These are phyloP conservation scores for Cryomyces minteri DNA, from an alignment of 495 filamentous ascomycete genomes.

Conservation along the genomic window DNA sequence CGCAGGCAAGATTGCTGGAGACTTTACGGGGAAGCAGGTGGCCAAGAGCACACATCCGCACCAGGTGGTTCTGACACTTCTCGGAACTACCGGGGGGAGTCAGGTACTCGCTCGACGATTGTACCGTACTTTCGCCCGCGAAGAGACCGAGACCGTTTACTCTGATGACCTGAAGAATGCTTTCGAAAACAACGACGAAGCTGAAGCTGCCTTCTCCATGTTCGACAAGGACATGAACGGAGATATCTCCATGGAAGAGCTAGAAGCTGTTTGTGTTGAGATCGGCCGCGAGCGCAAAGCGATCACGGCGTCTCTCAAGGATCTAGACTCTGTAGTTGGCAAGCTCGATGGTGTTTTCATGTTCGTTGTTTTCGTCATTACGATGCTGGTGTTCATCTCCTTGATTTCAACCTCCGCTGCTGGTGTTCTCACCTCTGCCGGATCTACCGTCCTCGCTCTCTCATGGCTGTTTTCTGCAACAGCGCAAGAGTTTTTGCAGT, in stretches of 20 bases:
- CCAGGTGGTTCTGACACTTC: conserved; percentile 59
- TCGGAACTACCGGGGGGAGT: conserved; percentile 51
- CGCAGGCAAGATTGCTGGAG: conserved; percentile 78
- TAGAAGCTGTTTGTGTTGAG: conserved; percentile 85
- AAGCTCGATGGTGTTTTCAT: conserved; percentile 79
- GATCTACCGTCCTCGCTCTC: conserved; percentile 68
- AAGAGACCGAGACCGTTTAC: conserved; percentile 55
- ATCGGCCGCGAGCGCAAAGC: conserved; percentile 90
- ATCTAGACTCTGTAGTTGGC: conserved; percentile 85
- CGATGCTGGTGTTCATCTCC: conserved; percentile 69
- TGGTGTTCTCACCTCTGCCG: conserved; percentile 66
- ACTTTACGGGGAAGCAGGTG: conserved; percentile 74
- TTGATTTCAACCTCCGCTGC: conserved; percentile 80
- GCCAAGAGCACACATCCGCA: conserved; percentile 61
- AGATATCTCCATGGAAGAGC: conserved; percentile 88
- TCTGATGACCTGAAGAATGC: conserved; percentile 61
- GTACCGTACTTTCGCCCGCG: conserved; percentile 73
- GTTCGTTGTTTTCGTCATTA: conserved; percentile 64
- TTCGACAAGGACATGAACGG: conserved; percentile 97
- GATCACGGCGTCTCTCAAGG: conserved; percentile 85
- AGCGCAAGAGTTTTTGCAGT: conserved; percentile 84
- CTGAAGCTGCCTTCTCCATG: conserved; percentile 78
- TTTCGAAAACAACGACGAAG: conserved; percentile 69
- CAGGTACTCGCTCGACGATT: conserved; percentile 80
- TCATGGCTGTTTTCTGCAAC: conserved; percentile 88